These are phyloP conservation scores for Danielia oregonensis DNA, from an alignment of 805 yeast genomes.

Conservation along the genomic window DNA sequence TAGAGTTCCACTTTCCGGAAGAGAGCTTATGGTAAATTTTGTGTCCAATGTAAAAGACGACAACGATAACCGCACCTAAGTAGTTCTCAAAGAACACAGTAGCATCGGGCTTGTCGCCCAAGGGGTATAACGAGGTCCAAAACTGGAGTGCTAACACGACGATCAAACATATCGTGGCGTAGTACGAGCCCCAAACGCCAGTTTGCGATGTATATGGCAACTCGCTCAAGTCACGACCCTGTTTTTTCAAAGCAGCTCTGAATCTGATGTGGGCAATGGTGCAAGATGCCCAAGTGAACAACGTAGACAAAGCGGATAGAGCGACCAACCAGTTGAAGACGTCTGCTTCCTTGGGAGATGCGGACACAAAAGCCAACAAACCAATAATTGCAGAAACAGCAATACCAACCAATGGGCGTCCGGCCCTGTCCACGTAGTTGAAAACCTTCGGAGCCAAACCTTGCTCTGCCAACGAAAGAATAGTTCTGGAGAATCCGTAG, in stretches of 20 bases:
- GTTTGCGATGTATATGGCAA: constrained; percentile 54
- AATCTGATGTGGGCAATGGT: constrained; percentile 39
- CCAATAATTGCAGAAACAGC: constrained; percentile 31
- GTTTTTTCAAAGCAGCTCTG: constrained; percentile 37
- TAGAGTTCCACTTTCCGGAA: constrained; percentile 17
- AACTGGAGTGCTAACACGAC: constrained; percentile 23
- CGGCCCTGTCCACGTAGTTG: constrained; percentile 35
- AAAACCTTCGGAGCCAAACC: constrained; percentile 36
- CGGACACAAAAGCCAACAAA: constrained; percentile 37
- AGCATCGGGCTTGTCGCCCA: constrained; percentile 20
- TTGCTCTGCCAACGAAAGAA: constrained; percentile 37
- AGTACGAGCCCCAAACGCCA: constrained; percentile 32
- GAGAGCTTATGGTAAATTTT: constrained; percentile 24
- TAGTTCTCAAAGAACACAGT: constrained; percentile 22
- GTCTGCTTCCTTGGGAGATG: constrained; percentile 32
- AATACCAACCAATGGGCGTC: constrained; percentile 40
- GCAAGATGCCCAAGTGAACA: constrained; percentile 42
- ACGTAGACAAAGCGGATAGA: constrained; percentile 39
- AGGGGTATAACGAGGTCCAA: constrained; percentile 26
- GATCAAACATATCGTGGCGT: constrained; percentile 20
- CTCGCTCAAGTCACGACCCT: constrained; percentile 40
- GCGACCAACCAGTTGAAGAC: constrained; percentile 42
- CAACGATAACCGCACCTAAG: constrained; percentile 22
- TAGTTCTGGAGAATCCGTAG: constrained; percentile 41
- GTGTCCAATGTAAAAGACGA: constrained; percentile 22